Evolutionary conservation across 345 rosid genomes (phyloP), one percentile per base, ranked within the genome.

Genomic region (Trapa bicornis): DNA sequence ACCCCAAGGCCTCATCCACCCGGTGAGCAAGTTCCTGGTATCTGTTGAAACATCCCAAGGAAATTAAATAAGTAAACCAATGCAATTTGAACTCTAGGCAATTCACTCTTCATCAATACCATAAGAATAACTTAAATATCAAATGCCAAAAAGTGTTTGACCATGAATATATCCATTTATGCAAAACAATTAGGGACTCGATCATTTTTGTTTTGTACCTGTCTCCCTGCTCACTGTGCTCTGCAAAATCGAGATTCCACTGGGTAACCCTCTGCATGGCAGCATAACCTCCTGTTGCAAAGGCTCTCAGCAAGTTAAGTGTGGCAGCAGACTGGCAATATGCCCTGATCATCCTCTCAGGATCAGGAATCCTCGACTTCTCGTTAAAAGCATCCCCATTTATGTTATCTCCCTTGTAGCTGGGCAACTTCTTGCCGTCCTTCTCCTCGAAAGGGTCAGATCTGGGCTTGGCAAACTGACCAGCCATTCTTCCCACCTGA

Each of bases 401-500:
- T 6, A 74, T 68, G 72, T 74, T 74, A 64, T 74, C 77, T 37
- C 77, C 77, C 70, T 64, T 66, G 77, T 74, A 74, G 54, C 74
- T 74, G 4, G 77, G 77, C 47, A 74, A 61, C 74, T 70, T 70
- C 48, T 70, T 73, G 35, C 77, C 77, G 54, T 74, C 38, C 67
- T 70, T 70, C 70, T 70, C 73, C 65, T 74, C 77, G 4, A 38
- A 66, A 0, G 73, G 67, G 39, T 70, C 77, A 1, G 77, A 70
- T 43, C 77, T 70, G 3, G 77, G 77, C 73, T 74, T 74, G 12
- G 77, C 77, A 45, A 74, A 74, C 64, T 74, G 77, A 39, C 77
- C 77, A 1, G 74, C 77, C 77, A 74, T 74, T 70, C 77, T 74
- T 61, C 77, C 77, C 66, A 74, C 77, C 77, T 74, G 63, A 10